Evolutionary conservation across 495 filamentous ascomycete species (phyloP).

Genomic region (Talaromyces adpressus): DNA sequence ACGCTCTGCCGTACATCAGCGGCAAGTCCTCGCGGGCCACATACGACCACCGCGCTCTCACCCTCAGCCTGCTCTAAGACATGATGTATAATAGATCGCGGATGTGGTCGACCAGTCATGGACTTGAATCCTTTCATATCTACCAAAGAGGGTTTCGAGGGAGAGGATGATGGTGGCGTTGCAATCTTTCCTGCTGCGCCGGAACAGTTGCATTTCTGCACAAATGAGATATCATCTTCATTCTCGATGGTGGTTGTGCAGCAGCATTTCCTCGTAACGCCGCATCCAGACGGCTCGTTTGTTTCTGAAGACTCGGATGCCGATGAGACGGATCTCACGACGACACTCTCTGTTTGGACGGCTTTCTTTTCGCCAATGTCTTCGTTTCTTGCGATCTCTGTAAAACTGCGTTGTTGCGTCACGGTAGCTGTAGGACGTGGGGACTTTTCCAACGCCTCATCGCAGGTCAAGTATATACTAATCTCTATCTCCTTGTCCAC

Average conservation of each 20-base stretch:
- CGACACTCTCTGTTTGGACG: constrained; percentile 14
- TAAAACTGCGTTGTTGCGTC: neutral
- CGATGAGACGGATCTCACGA: constrained; percentile 16
- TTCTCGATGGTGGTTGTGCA: constrained; percentile 45
- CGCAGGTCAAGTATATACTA: constrained; percentile 57
- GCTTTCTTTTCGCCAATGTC: constrained; percentile 11
- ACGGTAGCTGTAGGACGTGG: neutral
- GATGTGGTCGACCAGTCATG: constrained; percentile 33
- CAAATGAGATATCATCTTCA: constrained; percentile 26
- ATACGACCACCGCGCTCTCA: constrained; percentile 78
- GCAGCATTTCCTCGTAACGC: constrained; percentile 41
- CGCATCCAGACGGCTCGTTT: constrained; percentile 16
- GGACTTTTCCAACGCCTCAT: constrained; percentile 29
- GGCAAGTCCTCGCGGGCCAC: constrained; percentile 63
- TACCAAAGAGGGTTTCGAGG: neutral
- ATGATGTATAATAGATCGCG: constrained; percentile 40
- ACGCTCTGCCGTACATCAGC: constrained; percentile 59
- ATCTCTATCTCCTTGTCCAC: constrained; percentile 39
- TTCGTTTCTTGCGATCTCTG: neutral
- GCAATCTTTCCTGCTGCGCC: constrained; percentile 13
- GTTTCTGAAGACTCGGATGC: neutral
- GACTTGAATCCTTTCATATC: constrained; percentile 3
- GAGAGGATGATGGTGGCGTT: neutral
- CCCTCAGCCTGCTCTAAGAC: constrained; percentile 67
- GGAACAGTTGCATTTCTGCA: constrained; percentile 24